Percentiles rank a stretch among this genome's conserved stretches.
phyloP scores from a whole-genome alignment of 768 basidiomycete genomes.

The Suillus sp. region DNA sequence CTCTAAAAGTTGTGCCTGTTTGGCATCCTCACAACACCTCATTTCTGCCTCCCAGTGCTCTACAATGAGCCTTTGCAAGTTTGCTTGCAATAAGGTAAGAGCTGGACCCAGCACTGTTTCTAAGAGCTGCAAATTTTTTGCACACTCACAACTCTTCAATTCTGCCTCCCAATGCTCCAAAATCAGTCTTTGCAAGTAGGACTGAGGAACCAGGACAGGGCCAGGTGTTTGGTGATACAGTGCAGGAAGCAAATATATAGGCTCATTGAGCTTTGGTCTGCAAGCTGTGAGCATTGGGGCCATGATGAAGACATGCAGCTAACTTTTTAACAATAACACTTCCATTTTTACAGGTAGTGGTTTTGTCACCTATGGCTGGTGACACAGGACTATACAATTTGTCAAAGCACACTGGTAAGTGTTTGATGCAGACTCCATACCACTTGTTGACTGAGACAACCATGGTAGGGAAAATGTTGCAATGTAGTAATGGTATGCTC shows the following conservation, averaged over 20 bases:
- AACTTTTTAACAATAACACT: neutral
- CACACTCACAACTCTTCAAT: neutral
- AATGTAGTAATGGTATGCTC: neutral
- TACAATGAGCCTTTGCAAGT: neutral
- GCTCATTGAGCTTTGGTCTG: neutral
- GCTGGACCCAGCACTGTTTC: neutral
- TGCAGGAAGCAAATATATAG: neutral
- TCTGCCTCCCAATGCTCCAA: neutral
- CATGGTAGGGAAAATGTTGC: neutral
- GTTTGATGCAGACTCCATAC: neutral
- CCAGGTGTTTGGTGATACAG: neutral
- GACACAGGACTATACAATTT: neutral
- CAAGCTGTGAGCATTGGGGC: neutral
- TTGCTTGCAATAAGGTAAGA: neutral
- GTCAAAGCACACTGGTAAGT: neutral
- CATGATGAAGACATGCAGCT: neutral
- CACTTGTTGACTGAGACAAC: neutral
- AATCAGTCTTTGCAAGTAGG: conserved; percentile 1
- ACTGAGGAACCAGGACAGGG: neutral
- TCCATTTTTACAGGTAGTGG: neutral
- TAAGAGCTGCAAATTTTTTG: neutral
- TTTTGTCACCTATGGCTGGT: conserved; percentile 2
- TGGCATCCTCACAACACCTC: neutral
- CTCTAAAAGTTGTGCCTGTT: neutral
- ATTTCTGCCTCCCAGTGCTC: neutral